Base-by-base conservation (phyloP, 192 early-diverging fungal genomes). In the Gaertneriomyces sp. region DNA sequence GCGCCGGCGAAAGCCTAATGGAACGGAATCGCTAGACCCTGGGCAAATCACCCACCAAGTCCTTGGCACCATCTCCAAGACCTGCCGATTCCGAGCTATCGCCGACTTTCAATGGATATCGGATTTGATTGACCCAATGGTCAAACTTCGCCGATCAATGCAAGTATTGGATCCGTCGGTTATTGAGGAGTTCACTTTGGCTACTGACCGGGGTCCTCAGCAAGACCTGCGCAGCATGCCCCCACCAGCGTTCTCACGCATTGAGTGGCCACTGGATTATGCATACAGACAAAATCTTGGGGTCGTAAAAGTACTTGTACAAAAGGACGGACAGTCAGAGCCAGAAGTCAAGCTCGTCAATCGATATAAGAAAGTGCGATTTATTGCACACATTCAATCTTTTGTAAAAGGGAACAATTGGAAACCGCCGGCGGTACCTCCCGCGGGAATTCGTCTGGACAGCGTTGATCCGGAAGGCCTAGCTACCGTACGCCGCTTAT, bases 61-160 rank as follows among this genome's bases (percentile, higher is more conserved):
- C 41, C 41, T 86, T 4, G 88, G 87, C 3, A 62, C 69, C 41
- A 64, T 84, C 3, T 73, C 68, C 9, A 84, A 86, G 45, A 87
- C 87, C 10, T 76, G 78, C 47, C 74, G 88, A 7, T 89, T 88
- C 62, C 58, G 87, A 79, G 87, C 70, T 12, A 65, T 89, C 54
- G 81, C 85, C 0, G 88, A 89, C 65, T 88, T 70, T 65, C 88
- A 89, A 61, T 78, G 72, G 45, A 5, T 79, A 10, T 68, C 79
- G n/a, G 70, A 81, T 44, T 68, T 73, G 19, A 62, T 65, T 1
- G 76, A 85, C 47, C 74, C 78, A 5, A 68, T 85, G 40, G 50
- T 55, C n/a, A 50, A 79, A 54, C 65, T 89, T 33, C 66, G 70
- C 41, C 58, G 79, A 42, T 64, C 69, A 39, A 49, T 89, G 16